Percentiles rank a stretch among this genome's conserved stretches.
These are phyloP conservation scores for Chiua virens DNA, from an alignment of 768 basidiomycete species.

Conservation along the genomic window DNA sequence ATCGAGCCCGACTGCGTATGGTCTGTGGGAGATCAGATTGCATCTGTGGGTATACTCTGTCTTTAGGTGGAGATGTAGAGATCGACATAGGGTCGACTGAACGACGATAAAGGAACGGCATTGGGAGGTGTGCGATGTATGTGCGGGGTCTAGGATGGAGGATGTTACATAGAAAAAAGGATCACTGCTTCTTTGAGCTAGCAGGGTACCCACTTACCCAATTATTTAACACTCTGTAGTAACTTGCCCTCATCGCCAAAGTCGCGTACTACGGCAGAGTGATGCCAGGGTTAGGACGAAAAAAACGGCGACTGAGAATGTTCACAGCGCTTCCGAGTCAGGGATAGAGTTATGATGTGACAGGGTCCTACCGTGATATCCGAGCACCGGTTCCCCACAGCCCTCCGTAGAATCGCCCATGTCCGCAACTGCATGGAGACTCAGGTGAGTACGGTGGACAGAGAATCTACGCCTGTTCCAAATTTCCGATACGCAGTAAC, in stretches of 20 bases:
- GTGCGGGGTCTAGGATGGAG: not conserved
- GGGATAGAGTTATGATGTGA: slow-evolving; percentile 3
- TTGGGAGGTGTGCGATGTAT: slow-evolving; percentile 3
- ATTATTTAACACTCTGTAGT: slow-evolving; percentile 22
- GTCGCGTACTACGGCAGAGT: slow-evolving; percentile 10
- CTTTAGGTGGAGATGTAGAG: not conserved
- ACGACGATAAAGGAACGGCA: slow-evolving; percentile 33
- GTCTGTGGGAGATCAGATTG: slow-evolving; percentile 5
- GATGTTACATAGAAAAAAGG: slow-evolving; percentile 18
- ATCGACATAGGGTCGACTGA: slow-evolving; percentile 22
- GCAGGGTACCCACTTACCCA: slow-evolving; percentile 5
- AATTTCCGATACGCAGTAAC: too few species aligned
- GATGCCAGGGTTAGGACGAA: slow-evolving; percentile 6
- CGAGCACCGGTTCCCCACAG: too few species aligned
- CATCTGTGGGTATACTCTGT: slow-evolving; percentile 1
- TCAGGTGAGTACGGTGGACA: too few species aligned
- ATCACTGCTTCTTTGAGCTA: not conserved
- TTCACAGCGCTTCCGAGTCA: slow-evolving; percentile 7
- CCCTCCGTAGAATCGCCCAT: not conserved
- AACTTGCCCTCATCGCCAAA: slow-evolving; percentile 18
- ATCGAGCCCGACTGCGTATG: slow-evolving; percentile 20
- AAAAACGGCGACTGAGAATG: slow-evolving; percentile 4
- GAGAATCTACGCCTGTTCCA: too few species aligned
- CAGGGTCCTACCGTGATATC: slow-evolving; percentile 15
- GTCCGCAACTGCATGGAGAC: too few species aligned